A percentile compares a stretch with the other conserved stretches of the same genome.
phyloP scores from a whole-genome alignment of 768 basidiomycete species.

The Kwoniella botswanensis region DNA sequence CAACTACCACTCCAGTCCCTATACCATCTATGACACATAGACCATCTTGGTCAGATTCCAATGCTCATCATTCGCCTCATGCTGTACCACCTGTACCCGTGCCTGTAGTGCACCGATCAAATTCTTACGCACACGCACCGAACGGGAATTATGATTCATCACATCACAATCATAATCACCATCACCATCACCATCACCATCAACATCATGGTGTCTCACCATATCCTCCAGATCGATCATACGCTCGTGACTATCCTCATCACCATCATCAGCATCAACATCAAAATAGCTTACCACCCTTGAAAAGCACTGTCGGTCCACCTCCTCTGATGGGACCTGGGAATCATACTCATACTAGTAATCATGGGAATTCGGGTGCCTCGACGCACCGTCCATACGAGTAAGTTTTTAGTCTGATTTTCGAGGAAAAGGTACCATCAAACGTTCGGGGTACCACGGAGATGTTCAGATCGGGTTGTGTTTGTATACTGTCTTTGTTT shows the following conservation, averaged over 20 bases:
- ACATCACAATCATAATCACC: neutral
- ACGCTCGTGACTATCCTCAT: conserved; percentile 1
- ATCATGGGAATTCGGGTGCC: conserved; percentile 3
- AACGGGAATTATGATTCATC: neutral
- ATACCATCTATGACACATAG: conserved; percentile 10
- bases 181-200: neutral
- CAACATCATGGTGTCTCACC: neutral
- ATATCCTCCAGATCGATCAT: neutral
- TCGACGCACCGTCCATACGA: neutral
- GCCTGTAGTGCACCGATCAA: neutral
- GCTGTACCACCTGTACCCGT: conserved; percentile 8
- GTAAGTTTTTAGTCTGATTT: neutral
- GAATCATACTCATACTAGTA: neutral
- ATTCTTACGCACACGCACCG: neutral
- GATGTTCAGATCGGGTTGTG: too few species aligned
- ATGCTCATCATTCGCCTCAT: conserved; percentile 1
- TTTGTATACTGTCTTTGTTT: too few species aligned
- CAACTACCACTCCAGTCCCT: conserved; percentile 12
- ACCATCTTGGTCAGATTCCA: conserved; percentile 2
- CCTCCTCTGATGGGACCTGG: conserved; percentile 8
- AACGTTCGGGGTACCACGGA: neutral
- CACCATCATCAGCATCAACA: conserved; percentile 7
- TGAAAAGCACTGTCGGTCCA: conserved; percentile 8
- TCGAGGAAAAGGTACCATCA: neutral
- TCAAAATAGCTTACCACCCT: conserved; percentile 5